Base-by-base conservation (phyloP, 148 eudicot species). In the Chenopodium formosanum region DNA sequence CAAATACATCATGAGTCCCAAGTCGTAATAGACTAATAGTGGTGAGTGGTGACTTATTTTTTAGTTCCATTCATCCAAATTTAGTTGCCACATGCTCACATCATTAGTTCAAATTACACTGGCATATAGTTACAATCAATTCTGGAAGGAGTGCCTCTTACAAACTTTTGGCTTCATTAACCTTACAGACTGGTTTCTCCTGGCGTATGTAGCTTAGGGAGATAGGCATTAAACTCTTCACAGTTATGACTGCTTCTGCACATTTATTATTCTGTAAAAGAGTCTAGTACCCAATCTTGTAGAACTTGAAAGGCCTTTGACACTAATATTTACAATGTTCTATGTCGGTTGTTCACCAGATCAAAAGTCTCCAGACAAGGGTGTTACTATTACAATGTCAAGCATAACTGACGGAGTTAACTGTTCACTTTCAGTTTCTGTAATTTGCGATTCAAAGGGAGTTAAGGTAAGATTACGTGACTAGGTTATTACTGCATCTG, bases 401-500 rank as follows among this genome's bases (percentile, higher is more conserved):
- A 87, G 82, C 78, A 80, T 20, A 31, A 80, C 79, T 70, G 79
- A 71, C 23, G 82, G 75, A 81, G 70, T 16, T 69, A 92, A 95
- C 87, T 95, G 98, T 79, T 95, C 98, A 47, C 91, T 95, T 73
- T 83, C 91, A 31, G 98, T 95, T 56, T 90, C 97, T 80, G 89
- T 95, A 75, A 81, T 92, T 47, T 95, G 98, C 80, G 90, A 93
- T 84, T 70, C 81, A 70, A 87, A 82, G 44, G 85, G 87, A 81
- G 52, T 90, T 78, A 87, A 87, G 85, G 98, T 92, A 81, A 79
- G 94, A 83, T 44, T 78, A 16, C 4, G 31, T 50, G 11, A 40
- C 13, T 23, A 13, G 17, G 14, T 46, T n/a, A 7, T 47, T 46
- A 47, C 11, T 44, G 40, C 40, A n/a, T 48, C 77, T 80, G 73